Percentiles rank a stretch among this genome's conserved stretches.
phyloP scores from a whole-genome alignment of 73 alveolate genomes.

The Paramecium caudatum region DNA sequence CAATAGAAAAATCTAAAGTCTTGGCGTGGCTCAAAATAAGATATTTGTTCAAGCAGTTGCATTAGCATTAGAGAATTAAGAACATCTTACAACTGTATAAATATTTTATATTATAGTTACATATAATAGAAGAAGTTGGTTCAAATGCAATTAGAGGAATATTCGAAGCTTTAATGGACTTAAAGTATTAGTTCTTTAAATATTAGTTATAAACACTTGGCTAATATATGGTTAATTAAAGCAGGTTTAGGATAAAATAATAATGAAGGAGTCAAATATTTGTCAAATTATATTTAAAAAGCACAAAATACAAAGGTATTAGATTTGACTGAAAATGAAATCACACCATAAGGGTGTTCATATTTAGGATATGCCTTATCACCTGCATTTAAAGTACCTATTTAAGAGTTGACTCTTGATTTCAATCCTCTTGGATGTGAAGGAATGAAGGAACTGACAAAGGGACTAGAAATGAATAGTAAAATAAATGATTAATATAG shows the following conservation, averaged over 20 bases:
- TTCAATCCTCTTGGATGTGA: slow-evolving; percentile 70
- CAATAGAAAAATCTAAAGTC: slow-evolving; percentile 17
- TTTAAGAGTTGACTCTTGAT: slow-evolving; percentile 66
- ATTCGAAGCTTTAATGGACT: slow-evolving; percentile 72
- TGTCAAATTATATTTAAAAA: slow-evolving; percentile 67
- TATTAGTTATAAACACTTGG: slow-evolving; percentile 64
- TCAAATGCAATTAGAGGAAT: slow-evolving; percentile 73
- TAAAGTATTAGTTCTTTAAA: slow-evolving; percentile 37
- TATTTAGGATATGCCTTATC: slow-evolving; percentile 73
- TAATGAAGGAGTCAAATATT: slow-evolving; percentile 74
- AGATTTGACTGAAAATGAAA: slow-evolving; percentile 76
- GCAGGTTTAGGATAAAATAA: slow-evolving; percentile 60
- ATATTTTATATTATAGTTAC: slow-evolving; percentile 37
- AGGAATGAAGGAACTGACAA: slow-evolving; percentile 60
- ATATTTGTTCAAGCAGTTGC: slow-evolving; percentile 65
- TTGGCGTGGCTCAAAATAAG: slow-evolving; percentile 61
- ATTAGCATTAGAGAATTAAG: slow-evolving; percentile 54
- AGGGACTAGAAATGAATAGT: slow-evolving; percentile 75
- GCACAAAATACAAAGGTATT: slow-evolving; percentile 66
- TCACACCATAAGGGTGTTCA: slow-evolving; percentile 56
- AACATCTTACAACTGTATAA: slow-evolving; percentile 37
- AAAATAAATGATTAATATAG: not conserved
- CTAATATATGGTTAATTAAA: slow-evolving; percentile 68
- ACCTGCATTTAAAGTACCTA: slow-evolving; percentile 60
- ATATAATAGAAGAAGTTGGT: slow-evolving; percentile 68